Evolutionary conservation across 192 early-diverging fungal species (phyloP).

Genomic region (Paraglomus brasilianum): DNA sequence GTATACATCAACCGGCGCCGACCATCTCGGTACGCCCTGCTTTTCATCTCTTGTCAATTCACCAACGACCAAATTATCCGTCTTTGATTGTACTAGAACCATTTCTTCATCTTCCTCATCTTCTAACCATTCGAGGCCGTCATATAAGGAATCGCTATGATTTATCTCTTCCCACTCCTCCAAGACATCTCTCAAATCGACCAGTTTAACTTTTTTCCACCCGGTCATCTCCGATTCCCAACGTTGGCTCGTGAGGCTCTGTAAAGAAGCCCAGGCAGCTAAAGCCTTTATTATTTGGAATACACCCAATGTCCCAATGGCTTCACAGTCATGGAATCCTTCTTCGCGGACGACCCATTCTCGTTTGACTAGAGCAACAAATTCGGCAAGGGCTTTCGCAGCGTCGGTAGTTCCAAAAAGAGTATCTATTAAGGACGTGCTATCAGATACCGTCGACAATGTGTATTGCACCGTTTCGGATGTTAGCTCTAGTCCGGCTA

Average conservation of each 20-base stretch:
- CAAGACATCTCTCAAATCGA: slow-evolving; percentile 14
- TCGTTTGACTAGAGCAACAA: slow-evolving; percentile 72
- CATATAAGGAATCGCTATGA: slow-evolving; percentile 7
- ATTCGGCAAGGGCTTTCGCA: slow-evolving; percentile 77
- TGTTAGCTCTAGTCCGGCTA: slow-evolving; percentile 22
- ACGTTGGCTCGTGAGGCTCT: slow-evolving; percentile 38
- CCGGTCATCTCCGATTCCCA: slow-evolving; percentile 33
- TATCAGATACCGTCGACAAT: slow-evolving; percentile 39
- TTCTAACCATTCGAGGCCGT: slow-evolving; percentile 24
- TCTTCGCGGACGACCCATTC: slow-evolving; percentile 37
- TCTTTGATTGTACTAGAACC: slow-evolving; percentile 7
- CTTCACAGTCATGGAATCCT: not conserved
- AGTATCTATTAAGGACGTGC: slow-evolving; percentile 64
- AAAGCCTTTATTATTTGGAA: slow-evolving; percentile 42
- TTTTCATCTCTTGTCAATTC: slow-evolving; percentile 20
- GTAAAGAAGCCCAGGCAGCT: slow-evolving; percentile 46
- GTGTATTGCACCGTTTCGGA: slow-evolving; percentile 27
- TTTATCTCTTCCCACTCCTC: slow-evolving; percentile 26
- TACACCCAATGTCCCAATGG: slow-evolving; percentile 32
- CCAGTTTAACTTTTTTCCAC: slow-evolving; percentile 24
- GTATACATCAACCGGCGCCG: not conserved
- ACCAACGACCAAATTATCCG: slow-evolving; percentile 23
- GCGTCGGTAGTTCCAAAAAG: slow-evolving; percentile 96
- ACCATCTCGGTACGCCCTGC: not conserved
- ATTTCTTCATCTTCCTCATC: slow-evolving; percentile 35